Evolutionary conservation across 371 early-diverging fungal genomes (phyloP), one percentile per base, ranked within the genome.

Genomic region (Parasitella parasitica): DNA sequence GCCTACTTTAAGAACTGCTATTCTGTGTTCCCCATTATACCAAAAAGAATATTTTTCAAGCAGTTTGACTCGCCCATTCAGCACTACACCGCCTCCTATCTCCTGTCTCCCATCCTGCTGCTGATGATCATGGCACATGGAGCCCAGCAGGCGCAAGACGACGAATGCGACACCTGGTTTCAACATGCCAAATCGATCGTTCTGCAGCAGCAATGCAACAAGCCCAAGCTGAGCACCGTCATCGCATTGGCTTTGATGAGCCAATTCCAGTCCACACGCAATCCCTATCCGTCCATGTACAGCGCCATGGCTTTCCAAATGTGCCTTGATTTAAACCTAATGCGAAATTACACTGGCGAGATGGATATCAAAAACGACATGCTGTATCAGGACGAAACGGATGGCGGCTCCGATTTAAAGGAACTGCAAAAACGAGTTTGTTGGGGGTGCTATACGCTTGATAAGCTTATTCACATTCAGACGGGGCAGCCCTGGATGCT

Each of bases 401-500:
- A 59, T 12, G n/a, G 51, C 24, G 50, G 50, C 18, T 26, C 50
- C 27, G 67, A 63, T 52, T 58, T 64, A 3, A 54, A 59, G 5
- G 75, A 74, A 39, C 43, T 69, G 16, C 38, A 53, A 15, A 71
- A 71, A 30, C 22, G 75, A 16, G 36, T 71, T 18, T 71, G 72
- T 18, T 74, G 75, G 75, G 66, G 66, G 18, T 74, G 75, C 32
- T 74, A 74, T 34, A 57, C 59, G 20, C 24, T 74, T 3, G 75
- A 74, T 51, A 74, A 74, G 22, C 3, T 71, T 12, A 54, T 64
- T 2, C 69, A 69, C 35, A 51, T 69, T 8, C 63, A 66, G 20
- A 57, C 62, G 11, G 59, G 63, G 4, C 65, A 69, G 6, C 70
- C 72, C 9, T 74, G 75, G 71, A 52, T 65, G 38, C 20, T 74